Evolutionary conservation across 805 yeast genomes (phyloP), one percentile per base, ranked within the genome.

Genomic region (Schizosaccharomyces octosporus): DNA sequence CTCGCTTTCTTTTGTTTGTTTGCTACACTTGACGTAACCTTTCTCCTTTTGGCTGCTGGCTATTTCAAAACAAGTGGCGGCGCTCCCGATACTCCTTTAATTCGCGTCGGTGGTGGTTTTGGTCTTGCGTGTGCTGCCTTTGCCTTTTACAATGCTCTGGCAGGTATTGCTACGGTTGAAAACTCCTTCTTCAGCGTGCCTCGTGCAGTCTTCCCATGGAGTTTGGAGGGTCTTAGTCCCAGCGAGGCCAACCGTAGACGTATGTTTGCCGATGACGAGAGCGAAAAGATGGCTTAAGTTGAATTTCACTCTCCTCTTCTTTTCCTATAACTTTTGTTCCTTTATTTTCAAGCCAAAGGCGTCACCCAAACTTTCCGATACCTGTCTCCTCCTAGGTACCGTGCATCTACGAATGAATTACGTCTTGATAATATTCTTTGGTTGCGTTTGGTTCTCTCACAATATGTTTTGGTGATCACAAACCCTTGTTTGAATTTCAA

Each of bases 111-210:
- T 63, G 87, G 87, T 63, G 78, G 76, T 42, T 69, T 80, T 58
- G 85, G 86, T 39, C 70, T 82, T 41, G 65, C 81, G 39, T 75
- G 83, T 21, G 76, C 83, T 1, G 70, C 78, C 61, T 65, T 77
- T 61, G 86, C 83, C 17, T 82, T 81, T 78, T 81, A 79, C 68
- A 81, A 81, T 64, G 80, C 84, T 2, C 79, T 76, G 67, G 83
- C 83, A 31, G 83, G 82, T 69, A 73, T 79, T 21, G 83, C 84
- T 4, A 80, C 77, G 62, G 69, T 69, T 15, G 76, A 79, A 62
- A 85, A 82, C 70, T 74, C 83, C 31, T 83, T 82, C 67, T 65
- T 62, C 60, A 71, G 72, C 17, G 68, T 79, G 51, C 72, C 72
- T 61, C 77, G 83, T 13, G 61, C 72, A 62, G 75, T 70, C 64